phyloP scores from a whole-genome alignment of 441 rosid species.

The Aquilaria agallochum region DNA sequence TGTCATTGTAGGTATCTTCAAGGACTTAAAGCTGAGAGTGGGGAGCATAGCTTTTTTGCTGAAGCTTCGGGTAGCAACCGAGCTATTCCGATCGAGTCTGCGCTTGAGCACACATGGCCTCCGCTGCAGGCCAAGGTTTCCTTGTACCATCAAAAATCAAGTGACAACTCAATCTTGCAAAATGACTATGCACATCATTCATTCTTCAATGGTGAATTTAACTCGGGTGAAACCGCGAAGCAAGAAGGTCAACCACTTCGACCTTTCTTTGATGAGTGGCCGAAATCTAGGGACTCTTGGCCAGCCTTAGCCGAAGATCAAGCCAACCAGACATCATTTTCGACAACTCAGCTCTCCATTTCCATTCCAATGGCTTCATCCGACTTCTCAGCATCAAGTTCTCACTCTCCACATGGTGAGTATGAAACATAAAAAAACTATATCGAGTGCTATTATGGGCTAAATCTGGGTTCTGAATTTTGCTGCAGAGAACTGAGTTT shows the following conservation, averaged over 20 bases:
- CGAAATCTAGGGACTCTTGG: conserved; percentile 43
- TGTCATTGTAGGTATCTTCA: conserved; percentile 33
- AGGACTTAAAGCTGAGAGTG: conserved; percentile 40
- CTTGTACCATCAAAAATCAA: conserved; percentile 25
- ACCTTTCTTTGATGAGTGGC: conserved; percentile 63
- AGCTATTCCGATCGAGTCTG: conserved; percentile 28
- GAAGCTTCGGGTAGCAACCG: conserved; percentile 44
- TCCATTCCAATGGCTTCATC: conserved; percentile 53
- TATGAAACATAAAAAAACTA: not conserved
- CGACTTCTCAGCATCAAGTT: conserved; percentile 38
- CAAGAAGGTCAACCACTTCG: conserved; percentile 50
- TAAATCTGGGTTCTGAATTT: conserved; percentile 7
- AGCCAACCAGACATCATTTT: conserved; percentile 39
- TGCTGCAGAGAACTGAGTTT: conserved; percentile 30
- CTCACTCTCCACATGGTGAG: conserved; percentile 45
- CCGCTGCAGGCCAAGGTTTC: conserved; percentile 37
- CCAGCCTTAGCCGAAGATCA: conserved; percentile 44
- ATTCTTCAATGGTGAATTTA: conserved; percentile 22
- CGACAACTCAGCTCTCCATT: conserved; percentile 59
- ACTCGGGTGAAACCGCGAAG: conserved; percentile 25
- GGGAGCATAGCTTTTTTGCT: conserved; percentile 42
- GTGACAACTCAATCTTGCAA: conserved; percentile 30
- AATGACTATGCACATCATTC: conserved; percentile 32
- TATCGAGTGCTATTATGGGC: not conserved
- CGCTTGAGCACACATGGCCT: conserved; percentile 40